Evolutionary conservation across 768 basidiomycete species (phyloP).

Genomic region (Leucocoprinus birnbaumii): DNA sequence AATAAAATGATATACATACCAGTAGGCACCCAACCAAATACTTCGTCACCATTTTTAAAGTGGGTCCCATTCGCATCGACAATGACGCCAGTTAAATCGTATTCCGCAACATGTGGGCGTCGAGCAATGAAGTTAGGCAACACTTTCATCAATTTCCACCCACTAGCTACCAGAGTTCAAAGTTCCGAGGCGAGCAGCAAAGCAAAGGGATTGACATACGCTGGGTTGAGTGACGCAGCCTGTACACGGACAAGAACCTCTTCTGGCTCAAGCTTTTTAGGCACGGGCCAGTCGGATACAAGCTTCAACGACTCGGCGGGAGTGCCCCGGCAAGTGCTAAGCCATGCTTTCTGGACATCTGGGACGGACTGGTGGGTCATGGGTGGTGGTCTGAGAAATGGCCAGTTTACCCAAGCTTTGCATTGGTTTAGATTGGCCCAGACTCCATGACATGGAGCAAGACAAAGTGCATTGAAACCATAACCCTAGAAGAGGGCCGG

Average conservation of each 20-base stretch:
- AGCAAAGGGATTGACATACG: slow-evolving; percentile 35
- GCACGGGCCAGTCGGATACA: slow-evolving; percentile 33
- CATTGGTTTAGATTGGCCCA: not conserved
- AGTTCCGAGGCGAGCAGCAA: too few species aligned
- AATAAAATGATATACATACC: slow-evolving; percentile 9
- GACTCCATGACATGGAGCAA: not conserved
- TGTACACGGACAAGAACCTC: slow-evolving; percentile 35
- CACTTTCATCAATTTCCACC: slow-evolving; percentile 52
- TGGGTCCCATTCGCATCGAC: slow-evolving; percentile 50
- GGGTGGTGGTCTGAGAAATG: not conserved
- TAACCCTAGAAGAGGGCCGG: not conserved
- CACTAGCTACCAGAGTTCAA: slow-evolving; percentile 30
- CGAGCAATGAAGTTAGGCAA: slow-evolving; percentile 43
- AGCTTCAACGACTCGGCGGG: slow-evolving; percentile 31
- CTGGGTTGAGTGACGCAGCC: slow-evolving; percentile 62
- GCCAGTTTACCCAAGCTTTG: not conserved
- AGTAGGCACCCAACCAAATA: slow-evolving; percentile 54
- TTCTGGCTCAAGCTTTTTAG: slow-evolving; percentile 27
- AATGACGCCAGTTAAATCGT: slow-evolving; percentile 64
- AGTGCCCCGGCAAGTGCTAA: slow-evolving; percentile 27
- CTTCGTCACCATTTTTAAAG: slow-evolving; percentile 57
- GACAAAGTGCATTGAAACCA: slow-evolving; percentile 14
- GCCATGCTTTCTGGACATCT: slow-evolving; percentile 36
- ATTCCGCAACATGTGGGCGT: slow-evolving; percentile 53
- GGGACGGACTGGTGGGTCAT: slow-evolving; percentile 19